Conservation (phyloP, 2,329 filamentous ascomycete species). For the Alternaria burnsii region DNA sequence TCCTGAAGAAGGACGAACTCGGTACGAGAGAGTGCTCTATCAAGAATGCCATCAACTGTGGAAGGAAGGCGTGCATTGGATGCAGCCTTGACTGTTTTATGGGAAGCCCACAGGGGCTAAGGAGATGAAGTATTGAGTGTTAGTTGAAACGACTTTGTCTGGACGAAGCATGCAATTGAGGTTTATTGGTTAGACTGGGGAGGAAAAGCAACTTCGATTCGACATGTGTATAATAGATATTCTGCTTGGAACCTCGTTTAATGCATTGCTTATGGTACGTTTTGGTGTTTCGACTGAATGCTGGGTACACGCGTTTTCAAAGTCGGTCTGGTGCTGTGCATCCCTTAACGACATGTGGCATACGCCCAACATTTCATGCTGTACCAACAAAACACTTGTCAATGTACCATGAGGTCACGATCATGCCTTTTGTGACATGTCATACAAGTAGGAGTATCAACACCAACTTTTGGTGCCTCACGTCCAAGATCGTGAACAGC, state of each 20-base stretch:
- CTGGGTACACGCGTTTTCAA: too few species aligned
- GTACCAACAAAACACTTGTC: too few species aligned
- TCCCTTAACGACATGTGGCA: too few species aligned
- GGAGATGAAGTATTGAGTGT: neutral
- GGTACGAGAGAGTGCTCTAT: neutral
- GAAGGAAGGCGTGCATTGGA: neutral
- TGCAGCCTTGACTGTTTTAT: neutral
- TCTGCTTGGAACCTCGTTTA: constrained; percentile 4
- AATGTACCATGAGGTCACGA: too few species aligned
- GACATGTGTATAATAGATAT: constrained; percentile 19
- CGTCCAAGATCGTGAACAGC: too few species aligned
- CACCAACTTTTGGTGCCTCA: too few species aligned
- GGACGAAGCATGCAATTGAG: neutral
- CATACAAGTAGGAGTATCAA: too few species aligned
- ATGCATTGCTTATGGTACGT: neutral
- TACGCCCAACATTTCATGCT: too few species aligned
- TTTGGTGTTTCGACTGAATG: neutral
- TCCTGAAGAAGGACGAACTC: neutral
- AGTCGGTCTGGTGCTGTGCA: too few species aligned
- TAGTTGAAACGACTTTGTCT: neutral
- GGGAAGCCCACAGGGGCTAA: neutral
- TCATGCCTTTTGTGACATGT: too few species aligned
- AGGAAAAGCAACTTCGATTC: constrained; percentile 9
- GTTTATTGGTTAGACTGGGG: neutral
- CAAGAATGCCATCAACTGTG: neutral